Evolutionary conservation across 2,329 filamentous ascomycete species (phyloP).

Genomic region (Aspergillus luchuensis): DNA sequence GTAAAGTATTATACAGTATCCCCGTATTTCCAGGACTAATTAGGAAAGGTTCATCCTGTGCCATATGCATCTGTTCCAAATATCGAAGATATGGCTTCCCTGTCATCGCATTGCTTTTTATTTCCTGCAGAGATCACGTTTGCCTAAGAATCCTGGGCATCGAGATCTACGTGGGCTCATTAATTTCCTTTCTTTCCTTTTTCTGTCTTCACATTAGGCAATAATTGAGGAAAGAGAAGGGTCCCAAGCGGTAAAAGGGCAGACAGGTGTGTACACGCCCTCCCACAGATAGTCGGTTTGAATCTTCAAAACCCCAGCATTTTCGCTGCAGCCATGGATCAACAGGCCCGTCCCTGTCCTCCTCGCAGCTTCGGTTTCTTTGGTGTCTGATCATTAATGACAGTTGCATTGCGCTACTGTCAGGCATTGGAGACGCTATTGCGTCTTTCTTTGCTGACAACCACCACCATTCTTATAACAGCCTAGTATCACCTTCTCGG

Average conservation of each 20-base stretch:
- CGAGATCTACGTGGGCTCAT: not conserved
- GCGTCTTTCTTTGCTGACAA: conserved; percentile 18
- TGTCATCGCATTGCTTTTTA: not conserved
- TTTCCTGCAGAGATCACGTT: conserved; percentile 16
- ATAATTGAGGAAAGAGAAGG: not conserved
- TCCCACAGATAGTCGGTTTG: not conserved
- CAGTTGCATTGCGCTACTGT: conserved; percentile 24
- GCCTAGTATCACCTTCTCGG: conserved; percentile 1
- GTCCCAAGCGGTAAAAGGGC: not conserved
- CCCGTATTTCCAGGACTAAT: not conserved
- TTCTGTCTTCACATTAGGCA: not conserved
- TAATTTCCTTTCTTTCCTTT: not conserved
- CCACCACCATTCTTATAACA: conserved; percentile 11
- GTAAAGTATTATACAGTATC: not conserved
- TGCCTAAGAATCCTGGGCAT: not conserved
- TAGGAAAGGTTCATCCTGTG: not conserved
- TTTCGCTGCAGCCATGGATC: conserved; percentile 8
- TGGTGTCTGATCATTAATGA: conserved; percentile 26
- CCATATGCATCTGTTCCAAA: not conserved
- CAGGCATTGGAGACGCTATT: conserved; percentile 21
- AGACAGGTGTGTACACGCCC: conserved; percentile 1
- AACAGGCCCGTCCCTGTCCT: conserved; percentile 14
- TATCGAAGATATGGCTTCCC: conserved; percentile 5
- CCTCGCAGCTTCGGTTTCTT: conserved; percentile 8
- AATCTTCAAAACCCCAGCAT: conserved; percentile 7